These are phyloP conservation scores for Fusarium zealandicum DNA, from an alignment of 2,329 filamentous ascomycete genomes.

Conservation along the genomic window DNA sequence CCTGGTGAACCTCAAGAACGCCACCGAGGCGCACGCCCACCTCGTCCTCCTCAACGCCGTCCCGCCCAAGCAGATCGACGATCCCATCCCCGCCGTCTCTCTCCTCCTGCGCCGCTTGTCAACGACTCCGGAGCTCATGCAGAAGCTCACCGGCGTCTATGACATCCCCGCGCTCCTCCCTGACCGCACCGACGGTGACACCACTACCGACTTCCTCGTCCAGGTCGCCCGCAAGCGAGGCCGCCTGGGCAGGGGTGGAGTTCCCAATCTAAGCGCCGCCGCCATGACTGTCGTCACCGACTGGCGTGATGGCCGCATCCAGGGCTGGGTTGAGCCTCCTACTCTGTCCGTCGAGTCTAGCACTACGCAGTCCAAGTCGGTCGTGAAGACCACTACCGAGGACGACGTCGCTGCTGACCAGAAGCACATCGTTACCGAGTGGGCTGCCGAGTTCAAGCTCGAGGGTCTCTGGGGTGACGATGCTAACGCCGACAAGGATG, in stretches of 20 bases:
- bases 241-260: constrained; percentile 83
- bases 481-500: constrained; percentile 45
- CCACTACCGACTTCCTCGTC: constrained; percentile 88
- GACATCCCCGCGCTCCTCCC: constrained; percentile 80
- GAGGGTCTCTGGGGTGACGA: constrained; percentile 91
- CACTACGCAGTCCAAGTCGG: constrained; percentile 43
- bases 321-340: constrained; percentile 87
- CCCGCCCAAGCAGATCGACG: constrained; percentile 91
- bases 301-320: constrained; percentile 93
- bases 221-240: constrained; percentile 95
- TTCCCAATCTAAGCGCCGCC: constrained; percentile 86
- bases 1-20: constrained; percentile 63
- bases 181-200: constrained; percentile 71
- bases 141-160: constrained; percentile 84
- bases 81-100: constrained; percentile 85
- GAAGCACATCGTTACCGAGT: constrained; percentile 88
- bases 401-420: constrained; percentile 66
- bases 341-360: constrained; percentile 62
- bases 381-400: constrained; percentile 50
- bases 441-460: constrained; percentile 94
- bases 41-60: constrained; percentile 90
- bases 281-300: constrained; percentile 96
- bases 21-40: constrained; percentile 78
- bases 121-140: constrained; percentile 73
- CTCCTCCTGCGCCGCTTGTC: constrained; percentile 85